phyloP scores from a whole-genome alignment of 2,329 filamentous ascomycete genomes.

The Microsporum audouinii region DNA sequence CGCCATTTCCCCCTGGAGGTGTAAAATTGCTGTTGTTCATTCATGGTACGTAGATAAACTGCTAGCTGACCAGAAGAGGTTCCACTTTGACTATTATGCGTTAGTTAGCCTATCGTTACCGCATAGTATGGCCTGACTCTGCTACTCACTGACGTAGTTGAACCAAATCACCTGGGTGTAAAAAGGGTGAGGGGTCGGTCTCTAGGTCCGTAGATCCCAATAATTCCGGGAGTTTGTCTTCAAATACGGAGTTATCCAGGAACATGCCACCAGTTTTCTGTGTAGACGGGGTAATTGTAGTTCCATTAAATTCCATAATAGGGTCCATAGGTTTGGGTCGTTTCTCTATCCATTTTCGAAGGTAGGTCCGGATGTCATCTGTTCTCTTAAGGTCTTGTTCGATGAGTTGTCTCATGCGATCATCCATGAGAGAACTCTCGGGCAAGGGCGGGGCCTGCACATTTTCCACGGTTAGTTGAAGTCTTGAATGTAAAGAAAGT shows the following conservation, averaged over 20 bases:
- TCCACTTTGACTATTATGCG: conserved; percentile 9
- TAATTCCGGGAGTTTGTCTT: conserved; percentile 6
- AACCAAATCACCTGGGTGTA: conserved; percentile 34
- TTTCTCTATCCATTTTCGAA: conserved; percentile 29
- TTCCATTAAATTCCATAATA: not conserved
- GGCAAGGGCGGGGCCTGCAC: not conserved
- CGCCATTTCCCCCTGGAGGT: conserved; percentile 35
- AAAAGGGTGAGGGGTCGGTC: conserved; percentile 22
- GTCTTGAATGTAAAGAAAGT: not conserved
- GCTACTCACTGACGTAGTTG: conserved; percentile 24
- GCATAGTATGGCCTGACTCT: conserved; percentile 1
- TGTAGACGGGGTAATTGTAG: not conserved
- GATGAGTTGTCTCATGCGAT: not conserved
- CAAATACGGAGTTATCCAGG: conserved; percentile 8
- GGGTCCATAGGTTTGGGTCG: not conserved
- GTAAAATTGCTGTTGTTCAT: conserved; percentile 35
- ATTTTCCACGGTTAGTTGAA: not conserved
- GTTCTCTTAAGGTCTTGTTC: conserved; percentile 27
- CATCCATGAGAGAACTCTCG: not conserved
- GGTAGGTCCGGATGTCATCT: conserved; percentile 32
- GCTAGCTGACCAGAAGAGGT: conserved; percentile 23
- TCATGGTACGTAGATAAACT: conserved; percentile 33
- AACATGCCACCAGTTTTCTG: conserved; percentile 12
- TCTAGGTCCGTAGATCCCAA: conserved; percentile 14
- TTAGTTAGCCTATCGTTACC: conserved; percentile 12